Evolutionary conservation across 208 protist genomes (phyloP).

Genomic region (Trypanosoma boissoni): DNA sequence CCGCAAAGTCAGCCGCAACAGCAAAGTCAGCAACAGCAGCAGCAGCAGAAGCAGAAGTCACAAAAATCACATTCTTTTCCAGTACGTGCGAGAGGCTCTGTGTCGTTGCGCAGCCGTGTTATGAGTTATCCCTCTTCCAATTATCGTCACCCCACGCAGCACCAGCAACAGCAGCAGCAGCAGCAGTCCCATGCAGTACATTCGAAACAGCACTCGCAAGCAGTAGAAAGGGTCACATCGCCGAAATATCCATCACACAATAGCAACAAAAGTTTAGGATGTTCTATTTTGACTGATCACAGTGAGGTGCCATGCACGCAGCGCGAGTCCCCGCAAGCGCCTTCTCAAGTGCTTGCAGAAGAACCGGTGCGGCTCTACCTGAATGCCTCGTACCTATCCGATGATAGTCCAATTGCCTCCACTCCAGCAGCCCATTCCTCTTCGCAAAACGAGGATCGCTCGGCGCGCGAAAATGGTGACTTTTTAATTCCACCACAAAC

Average conservation of each 20-base stretch:
- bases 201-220: not conserved
- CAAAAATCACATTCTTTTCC: no score
- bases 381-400: not conserved
- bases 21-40: not conserved
- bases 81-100: no score
- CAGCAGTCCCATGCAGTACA: not conserved
- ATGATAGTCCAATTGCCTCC: not conserved
- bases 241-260: no score
- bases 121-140: not conserved
- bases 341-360: no score
- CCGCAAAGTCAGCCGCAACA: constrained; percentile 4
- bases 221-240: not conserved
- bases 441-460: not conserved
- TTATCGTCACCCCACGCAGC: not conserved
- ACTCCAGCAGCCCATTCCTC: not conserved
- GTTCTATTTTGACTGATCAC: no score
- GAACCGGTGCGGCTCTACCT: no score
- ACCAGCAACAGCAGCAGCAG: not conserved
- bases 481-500: constrained; percentile 7
- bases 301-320: no score
- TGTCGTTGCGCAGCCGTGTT: not conserved
- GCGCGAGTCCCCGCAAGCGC: no score
- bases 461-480: not conserved
- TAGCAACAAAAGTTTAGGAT: no score
- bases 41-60: no score